Evolutionary conservation across 78 protist genomes (phyloP).

Genomic region (Polysphondylium violaceum): DNA sequence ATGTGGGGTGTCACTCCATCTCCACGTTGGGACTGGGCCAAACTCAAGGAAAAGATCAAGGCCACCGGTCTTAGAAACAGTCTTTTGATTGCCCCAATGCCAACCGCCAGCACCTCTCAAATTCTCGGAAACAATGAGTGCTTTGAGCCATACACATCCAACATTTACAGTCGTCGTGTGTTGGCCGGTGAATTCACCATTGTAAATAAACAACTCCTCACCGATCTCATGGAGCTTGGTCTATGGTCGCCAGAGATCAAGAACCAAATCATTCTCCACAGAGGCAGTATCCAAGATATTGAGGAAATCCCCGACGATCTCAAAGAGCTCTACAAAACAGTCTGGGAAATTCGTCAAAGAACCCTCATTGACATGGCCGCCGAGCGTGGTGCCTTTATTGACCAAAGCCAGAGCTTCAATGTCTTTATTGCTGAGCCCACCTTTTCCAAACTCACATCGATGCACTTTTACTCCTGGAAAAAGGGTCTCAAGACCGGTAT

Average conservation of each 20-base stretch:
- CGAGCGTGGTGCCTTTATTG: conserved; percentile 98
- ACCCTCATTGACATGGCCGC: conserved; percentile 98
- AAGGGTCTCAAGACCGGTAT: conserved; percentile 99
- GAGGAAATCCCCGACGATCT: conserved; percentile 93
- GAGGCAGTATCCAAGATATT: conserved; percentile 95
- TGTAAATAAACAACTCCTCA: conserved; percentile 95
- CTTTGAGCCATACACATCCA: conserved; percentile 98
- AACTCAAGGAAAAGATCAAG: conserved; percentile 45
- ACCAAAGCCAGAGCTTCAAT: conserved; percentile 96
- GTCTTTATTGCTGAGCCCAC: conserved; percentile 95
- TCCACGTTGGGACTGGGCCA: conserved; percentile 88
- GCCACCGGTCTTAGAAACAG: conserved; percentile 95
- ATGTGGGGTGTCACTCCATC: conserved; percentile 95
- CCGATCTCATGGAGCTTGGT: conserved; percentile 93
- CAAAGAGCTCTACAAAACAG: conserved; percentile 95
- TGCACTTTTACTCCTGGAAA: conserved; percentile 99
- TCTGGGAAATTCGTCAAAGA: conserved; percentile 98
- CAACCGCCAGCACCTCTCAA: conserved; percentile 99
- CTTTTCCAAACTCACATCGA: conserved; percentile 92
- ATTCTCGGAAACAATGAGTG: conserved; percentile 99
- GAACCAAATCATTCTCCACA: conserved; percentile 91
- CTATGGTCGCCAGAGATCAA: conserved; percentile 93
- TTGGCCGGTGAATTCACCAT: conserved; percentile 98
- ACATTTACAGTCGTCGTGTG: conserved; percentile 97
- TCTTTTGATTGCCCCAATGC: conserved; percentile 99